These are phyloP conservation scores for Ophiostoma australiae DNA, from an alignment of 2,329 filamentous ascomycete genomes.

Conservation along the genomic window DNA sequence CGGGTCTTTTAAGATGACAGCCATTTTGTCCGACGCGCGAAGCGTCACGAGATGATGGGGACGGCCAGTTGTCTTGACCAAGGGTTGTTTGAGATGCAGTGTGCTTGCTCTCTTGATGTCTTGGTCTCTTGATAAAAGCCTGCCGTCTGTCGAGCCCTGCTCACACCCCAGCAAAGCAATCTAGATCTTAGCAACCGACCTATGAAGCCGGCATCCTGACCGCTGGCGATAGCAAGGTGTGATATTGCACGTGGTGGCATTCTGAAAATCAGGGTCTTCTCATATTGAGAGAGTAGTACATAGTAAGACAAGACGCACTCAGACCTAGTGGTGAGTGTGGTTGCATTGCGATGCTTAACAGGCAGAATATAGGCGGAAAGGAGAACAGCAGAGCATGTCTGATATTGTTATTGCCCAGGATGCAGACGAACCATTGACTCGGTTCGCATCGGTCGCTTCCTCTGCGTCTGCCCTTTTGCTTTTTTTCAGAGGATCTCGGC, in stretches of 20 bases:
- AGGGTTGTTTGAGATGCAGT: no score
- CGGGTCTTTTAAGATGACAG: background rate
- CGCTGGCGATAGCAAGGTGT: background rate
- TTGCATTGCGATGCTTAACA: background rate
- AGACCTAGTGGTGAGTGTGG: background rate
- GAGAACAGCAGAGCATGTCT: background rate
- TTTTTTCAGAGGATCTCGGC: no score
- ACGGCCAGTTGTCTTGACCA: no score
- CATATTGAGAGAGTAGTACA: background rate
- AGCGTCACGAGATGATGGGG: background rate
- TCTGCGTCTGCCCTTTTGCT: no score
- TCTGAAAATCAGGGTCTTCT: background rate
- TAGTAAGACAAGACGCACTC: no score
- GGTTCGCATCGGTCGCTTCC: no score
- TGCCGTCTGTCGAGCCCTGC: background rate
- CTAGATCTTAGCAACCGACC: background rate
- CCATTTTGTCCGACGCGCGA: background rate
- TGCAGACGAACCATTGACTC: background rate
- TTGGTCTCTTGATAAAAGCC: no score
- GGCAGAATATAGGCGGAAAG: background rate
- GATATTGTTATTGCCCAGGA: background rate
- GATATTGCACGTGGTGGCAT: slow-evolving; percentile 1
- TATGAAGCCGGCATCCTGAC: background rate
- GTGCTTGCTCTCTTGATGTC: no score
- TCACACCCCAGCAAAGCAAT: no score